These are phyloP conservation scores for Chiua virens DNA, from an alignment of 768 basidiomycete genomes.

Conservation along the genomic window DNA sequence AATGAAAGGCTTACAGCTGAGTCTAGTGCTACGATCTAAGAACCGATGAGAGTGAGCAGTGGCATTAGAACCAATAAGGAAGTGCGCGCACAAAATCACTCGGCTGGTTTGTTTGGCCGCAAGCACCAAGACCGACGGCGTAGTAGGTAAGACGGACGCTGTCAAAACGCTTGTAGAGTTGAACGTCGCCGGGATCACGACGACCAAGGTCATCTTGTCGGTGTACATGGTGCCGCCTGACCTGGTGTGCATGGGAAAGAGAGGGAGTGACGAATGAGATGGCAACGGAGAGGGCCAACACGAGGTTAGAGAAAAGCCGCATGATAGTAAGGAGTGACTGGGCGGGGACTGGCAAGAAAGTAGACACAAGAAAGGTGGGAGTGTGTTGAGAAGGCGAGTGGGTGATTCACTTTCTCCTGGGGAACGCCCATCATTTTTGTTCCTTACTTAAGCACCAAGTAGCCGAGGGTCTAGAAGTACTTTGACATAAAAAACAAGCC, in stretches of 20 bases:
- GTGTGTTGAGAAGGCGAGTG: too few relatives aligned
- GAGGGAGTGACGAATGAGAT: slow-evolving; percentile 19
- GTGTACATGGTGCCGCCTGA: slow-evolving; percentile 22
- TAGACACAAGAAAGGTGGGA: slow-evolving; percentile 4
- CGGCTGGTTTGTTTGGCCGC: slow-evolving; percentile 31
- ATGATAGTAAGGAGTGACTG: slow-evolving; percentile 28
- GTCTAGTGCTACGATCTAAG: slow-evolving; percentile 54
- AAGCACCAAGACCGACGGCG: slow-evolving; percentile 45
- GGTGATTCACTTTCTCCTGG: too few relatives aligned
- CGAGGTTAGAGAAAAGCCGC: slow-evolving; percentile 23
- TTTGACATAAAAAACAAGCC: too few relatives aligned
- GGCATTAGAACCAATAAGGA: not conserved
- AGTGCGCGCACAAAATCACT: slow-evolving; percentile 35
- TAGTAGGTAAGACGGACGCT: slow-evolving; percentile 37
- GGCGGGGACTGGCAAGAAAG: slow-evolving; percentile 2
- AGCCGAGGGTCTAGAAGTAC: not conserved
- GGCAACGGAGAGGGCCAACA: slow-evolving; percentile 17
- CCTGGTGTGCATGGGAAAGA: slow-evolving; percentile 21
- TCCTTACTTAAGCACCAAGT: slow-evolving; percentile 7
- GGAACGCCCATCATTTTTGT: not conserved
- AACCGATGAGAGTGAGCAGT: slow-evolving; percentile 4
- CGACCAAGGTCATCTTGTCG: slow-evolving; percentile 22
- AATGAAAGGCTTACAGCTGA: slow-evolving; percentile 17
- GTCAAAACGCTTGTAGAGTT: slow-evolving; percentile 22
- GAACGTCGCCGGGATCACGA: slow-evolving; percentile 26